These are phyloP conservation scores for Fusarium marasasianum DNA, from an alignment of 2,329 filamentous ascomycete genomes.

Conservation along the genomic window DNA sequence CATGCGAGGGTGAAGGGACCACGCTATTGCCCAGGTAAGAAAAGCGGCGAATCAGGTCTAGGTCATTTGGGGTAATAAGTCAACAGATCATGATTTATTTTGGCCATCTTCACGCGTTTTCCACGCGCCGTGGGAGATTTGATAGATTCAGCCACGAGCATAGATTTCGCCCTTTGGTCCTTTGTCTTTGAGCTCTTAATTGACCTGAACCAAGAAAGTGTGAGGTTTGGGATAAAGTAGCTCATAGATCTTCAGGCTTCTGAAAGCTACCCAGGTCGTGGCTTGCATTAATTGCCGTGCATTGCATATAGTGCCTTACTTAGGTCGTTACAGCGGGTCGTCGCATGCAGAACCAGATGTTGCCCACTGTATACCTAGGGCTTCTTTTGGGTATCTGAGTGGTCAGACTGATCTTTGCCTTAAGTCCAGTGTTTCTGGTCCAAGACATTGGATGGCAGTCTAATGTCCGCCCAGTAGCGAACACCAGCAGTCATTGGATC, in stretches of 20 bases:
- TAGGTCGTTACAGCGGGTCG: constrained; percentile 15
- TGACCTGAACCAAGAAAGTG: background rate
- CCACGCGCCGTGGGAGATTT: constrained; percentile 32
- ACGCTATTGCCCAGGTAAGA: constrained; percentile 15
- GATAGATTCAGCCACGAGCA: constrained; percentile 14
- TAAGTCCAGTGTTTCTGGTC: background rate
- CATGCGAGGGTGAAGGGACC: constrained; percentile 1
- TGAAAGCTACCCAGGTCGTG: constrained; percentile 17
- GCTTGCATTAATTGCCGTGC: constrained; percentile 36
- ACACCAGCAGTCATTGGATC: constrained; percentile 7
- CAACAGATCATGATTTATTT: constrained; percentile 24
- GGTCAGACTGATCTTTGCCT: background rate
- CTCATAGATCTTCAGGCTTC: background rate
- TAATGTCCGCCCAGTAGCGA: constrained; percentile 1
- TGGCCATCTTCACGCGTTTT: constrained; percentile 18
- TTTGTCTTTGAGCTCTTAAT: constrained; percentile 1
- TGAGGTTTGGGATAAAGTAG: background rate
- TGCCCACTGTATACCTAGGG: background rate
- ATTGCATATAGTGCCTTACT: constrained; percentile 37
- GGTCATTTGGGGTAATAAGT: constrained; percentile 25
- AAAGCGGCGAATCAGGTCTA: constrained; percentile 23
- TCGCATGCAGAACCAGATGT: constrained; percentile 20
- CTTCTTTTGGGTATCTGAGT: background rate
- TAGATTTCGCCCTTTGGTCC: background rate
- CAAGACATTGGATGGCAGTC: constrained; percentile 21